These are phyloP conservation scores for Polyporus arcularius DNA, from an alignment of 768 basidiomycete species.

Conservation along the genomic window DNA sequence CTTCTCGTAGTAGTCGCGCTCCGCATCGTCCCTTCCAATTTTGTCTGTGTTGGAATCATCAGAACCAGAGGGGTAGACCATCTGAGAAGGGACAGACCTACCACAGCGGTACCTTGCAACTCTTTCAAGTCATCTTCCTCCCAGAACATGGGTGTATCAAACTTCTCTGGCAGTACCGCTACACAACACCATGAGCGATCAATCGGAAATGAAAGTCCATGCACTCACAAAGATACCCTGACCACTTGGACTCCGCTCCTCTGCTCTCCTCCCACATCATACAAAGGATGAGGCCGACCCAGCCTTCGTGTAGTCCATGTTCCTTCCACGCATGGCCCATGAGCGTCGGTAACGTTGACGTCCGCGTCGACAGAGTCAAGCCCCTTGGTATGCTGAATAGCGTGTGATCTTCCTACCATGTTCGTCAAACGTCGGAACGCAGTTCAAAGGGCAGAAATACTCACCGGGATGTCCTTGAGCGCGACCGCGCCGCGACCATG, in stretches of 20 bases:
- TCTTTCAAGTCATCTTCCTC: slow-evolving; percentile 66
- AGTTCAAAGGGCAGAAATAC: slow-evolving; percentile 20
- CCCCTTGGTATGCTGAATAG: slow-evolving; percentile 83
- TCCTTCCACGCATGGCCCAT: slow-evolving; percentile 71
- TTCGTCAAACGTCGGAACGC: not conserved
- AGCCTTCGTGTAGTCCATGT: slow-evolving; percentile 63
- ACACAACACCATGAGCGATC: not conserved
- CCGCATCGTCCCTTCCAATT: slow-evolving; percentile 82
- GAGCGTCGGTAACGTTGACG: slow-evolving; percentile 60
- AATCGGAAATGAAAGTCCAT: not conserved
- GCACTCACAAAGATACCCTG: slow-evolving; percentile 65
- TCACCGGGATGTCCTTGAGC: slow-evolving; percentile 68
- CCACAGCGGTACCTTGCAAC: slow-evolving; percentile 82
- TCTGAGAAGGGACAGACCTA: slow-evolving; percentile 54
- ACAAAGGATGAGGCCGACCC: slow-evolving; percentile 86
- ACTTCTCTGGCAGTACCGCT: slow-evolving; percentile 70
- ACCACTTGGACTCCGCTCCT: slow-evolving; percentile 66
- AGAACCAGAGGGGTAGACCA: not conserved
- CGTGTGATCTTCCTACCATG: slow-evolving; percentile 62
- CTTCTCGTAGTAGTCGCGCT: slow-evolving; percentile 66
- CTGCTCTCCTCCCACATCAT: slow-evolving; percentile 94
- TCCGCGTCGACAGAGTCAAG: slow-evolving; percentile 77
- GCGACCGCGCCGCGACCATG: slow-evolving; percentile 79
- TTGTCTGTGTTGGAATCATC: slow-evolving; percentile 54
- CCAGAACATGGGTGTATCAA: slow-evolving; percentile 98